These are phyloP conservation scores for Entrophospora sp. DNA, from an alignment of 192 early-diverging fungal genomes.

Conservation along the genomic window DNA sequence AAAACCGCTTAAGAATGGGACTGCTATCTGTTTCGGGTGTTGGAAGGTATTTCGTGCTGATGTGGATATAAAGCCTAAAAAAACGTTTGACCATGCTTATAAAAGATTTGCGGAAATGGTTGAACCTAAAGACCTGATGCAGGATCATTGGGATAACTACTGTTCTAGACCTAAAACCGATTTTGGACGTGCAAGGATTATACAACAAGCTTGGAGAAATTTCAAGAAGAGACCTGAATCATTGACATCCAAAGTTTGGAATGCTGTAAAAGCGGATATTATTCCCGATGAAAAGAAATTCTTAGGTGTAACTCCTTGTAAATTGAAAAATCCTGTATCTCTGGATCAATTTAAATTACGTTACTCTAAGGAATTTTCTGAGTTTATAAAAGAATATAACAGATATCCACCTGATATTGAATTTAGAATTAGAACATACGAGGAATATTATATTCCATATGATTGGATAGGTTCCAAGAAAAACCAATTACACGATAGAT, in stretches of 20 bases:
- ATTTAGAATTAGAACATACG: too few relatives aligned
- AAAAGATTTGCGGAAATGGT: not conserved
- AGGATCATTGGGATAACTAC: too few relatives aligned
- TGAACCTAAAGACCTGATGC: not conserved
- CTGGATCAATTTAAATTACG: constrained; percentile 1
- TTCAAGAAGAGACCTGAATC: too few relatives aligned
- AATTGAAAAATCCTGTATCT: not conserved
- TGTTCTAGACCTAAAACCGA: too few relatives aligned
- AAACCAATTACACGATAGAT: not conserved
- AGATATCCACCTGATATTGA: not conserved
- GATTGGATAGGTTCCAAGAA: not conserved
- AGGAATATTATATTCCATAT: too few relatives aligned
- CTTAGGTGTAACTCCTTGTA: not conserved
- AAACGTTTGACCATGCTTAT: not conserved
- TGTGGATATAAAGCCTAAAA: too few relatives aligned
- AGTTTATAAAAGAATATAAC: not conserved
- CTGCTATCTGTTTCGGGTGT: not conserved
- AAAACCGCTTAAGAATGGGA: not conserved
- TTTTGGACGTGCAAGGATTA: too few relatives aligned
- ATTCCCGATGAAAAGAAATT: not conserved
- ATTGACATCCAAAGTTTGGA: not conserved
- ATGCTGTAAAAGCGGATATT: not conserved
- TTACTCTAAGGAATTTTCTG: too few relatives aligned
- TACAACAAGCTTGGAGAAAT: too few relatives aligned
- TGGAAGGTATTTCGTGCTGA: not conserved